These are phyloP conservation scores for Syncephalastrum monosporum DNA, from an alignment of 371 early-diverging fungal genomes.

Conservation along the genomic window DNA sequence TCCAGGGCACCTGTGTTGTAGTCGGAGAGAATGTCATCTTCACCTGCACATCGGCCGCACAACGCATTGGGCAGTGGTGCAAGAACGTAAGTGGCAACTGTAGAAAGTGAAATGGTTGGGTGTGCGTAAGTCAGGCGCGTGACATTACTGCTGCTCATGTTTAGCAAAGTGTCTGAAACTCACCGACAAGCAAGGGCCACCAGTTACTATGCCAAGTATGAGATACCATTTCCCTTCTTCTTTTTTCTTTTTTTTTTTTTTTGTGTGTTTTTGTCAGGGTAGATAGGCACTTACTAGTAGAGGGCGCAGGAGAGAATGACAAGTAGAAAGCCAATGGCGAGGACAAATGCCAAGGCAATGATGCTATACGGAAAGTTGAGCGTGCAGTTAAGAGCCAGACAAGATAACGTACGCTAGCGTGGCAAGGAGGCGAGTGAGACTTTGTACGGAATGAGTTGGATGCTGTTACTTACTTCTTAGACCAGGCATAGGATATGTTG, in stretches of 20 bases:
- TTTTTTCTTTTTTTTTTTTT: no score
- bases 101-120: neutral
- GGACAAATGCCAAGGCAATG: constrained; percentile 80
- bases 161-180: constrained; percentile 1
- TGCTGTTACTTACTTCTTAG: constrained; percentile 17
- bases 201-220: constrained; percentile 68
- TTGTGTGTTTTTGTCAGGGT: no score
- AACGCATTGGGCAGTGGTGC: constrained; percentile 91
- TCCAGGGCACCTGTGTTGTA: constrained; percentile 78
- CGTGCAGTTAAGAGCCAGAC: neutral
- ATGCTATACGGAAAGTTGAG: constrained; percentile 45
- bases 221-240: no score
- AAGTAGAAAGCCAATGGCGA: constrained; percentile 87
- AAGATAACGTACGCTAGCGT: constrained; percentile 13
- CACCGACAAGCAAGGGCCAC: constrained; percentile 88
- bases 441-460: neutral
- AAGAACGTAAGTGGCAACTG: constrained; percentile 80
- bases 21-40: constrained; percentile 76
- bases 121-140: no score
- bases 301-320: constrained; percentile 93
- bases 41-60: constrained; percentile 72
- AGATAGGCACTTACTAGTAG: constrained; percentile 58
- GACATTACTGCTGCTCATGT: no score
- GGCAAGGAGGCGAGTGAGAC: neutral
- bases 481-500: constrained; percentile 12